Base-by-base conservation (phyloP, 495 filamentous ascomycete genomes). In the Margaritispora aquatica region DNA sequence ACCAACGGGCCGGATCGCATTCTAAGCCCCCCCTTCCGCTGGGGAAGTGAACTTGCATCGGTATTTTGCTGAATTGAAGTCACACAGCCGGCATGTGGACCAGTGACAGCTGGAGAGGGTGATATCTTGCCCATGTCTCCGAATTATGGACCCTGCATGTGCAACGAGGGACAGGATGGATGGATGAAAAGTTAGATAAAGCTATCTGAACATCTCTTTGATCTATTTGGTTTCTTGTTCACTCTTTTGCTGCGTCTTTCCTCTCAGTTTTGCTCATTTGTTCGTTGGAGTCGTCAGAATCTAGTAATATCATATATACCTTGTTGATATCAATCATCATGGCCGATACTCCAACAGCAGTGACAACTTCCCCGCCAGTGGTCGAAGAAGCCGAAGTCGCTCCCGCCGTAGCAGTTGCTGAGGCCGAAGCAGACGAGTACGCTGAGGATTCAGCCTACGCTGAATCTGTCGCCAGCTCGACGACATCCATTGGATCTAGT, bases 401-500 rank as follows among this genome's bases (percentile, higher is more conserved):
- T 52, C 50, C 50, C 50, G 50, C 48, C 24, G 48, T 11, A 11
- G 19, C 9, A 13, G 21, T 29, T 11, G 17, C 50, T 29, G 50
- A 27, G 24, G 50, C 50, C 50, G 50, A 56, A 13, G 38, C 34
- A 46, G 54, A 56, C 21, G 54, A 56, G 2, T 47, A 46, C 17
- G 38, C 24, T 47, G 7, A 46, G 13, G 54, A 47, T 26, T 46
- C 34, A 10, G 23, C 54, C 10, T 23, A 24, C 26, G 27, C 26
- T 2, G 55, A 57, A 2, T 17, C 26, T 50, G 7, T 52, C 20
- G 63, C 50, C 7, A 61, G 58, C 26, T 65, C 59, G 20, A 65
- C 55, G n/a, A 47, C 58, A 10, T 74, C 72, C 1, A 49, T 76
- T 23, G 54, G 58, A 2, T 73, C 74, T 1, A 73, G 69, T 54